These are phyloP conservation scores for Saccharomycopsis malanga DNA, from an alignment of 805 yeast genomes.

Conservation along the genomic window DNA sequence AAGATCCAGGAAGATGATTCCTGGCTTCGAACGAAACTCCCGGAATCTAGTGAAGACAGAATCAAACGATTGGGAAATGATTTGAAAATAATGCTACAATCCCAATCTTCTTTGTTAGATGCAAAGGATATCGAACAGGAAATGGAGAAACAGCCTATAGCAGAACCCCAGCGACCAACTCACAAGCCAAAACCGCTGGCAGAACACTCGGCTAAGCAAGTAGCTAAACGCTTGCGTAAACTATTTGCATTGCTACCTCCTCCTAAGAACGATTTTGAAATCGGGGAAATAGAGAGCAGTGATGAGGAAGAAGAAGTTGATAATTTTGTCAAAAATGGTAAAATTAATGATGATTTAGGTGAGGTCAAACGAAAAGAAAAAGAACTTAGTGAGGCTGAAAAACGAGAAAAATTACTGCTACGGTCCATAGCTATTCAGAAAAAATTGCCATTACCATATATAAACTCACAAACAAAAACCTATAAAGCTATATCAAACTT, in stretches of 20 bases:
- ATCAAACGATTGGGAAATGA: constrained; percentile 22
- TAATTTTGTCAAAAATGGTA: not conserved
- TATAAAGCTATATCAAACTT: not conserved
- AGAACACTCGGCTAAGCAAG: not conserved
- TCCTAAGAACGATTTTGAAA: constrained; percentile 44
- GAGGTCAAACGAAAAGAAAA: constrained; percentile 22
- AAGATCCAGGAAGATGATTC: constrained; percentile 20
- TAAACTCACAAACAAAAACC: constrained; percentile 14
- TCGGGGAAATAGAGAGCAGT: constrained; percentile 31
- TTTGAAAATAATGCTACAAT: constrained; percentile 5
- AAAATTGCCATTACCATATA: constrained; percentile 37
- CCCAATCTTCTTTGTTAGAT: constrained; percentile 8
- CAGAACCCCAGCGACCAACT: not conserved
- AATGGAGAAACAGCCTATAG: not conserved
- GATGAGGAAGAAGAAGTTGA: constrained; percentile 21
- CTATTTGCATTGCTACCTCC: constrained; percentile 32
- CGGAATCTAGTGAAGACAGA: constrained; percentile 20
- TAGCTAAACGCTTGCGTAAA: constrained; percentile 1
- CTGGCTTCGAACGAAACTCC: constrained; percentile 17
- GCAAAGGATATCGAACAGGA: not conserved
- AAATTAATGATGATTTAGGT: constrained; percentile 9
- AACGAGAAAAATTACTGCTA: constrained; percentile 25
- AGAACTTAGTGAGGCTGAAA: constrained; percentile 19
- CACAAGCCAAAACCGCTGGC: not conserved
- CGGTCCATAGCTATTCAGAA: constrained; percentile 42